Evolutionary conservation across 768 basidiomycete species (phyloP).

Genomic region (Tricholoma flavovirens): DNA sequence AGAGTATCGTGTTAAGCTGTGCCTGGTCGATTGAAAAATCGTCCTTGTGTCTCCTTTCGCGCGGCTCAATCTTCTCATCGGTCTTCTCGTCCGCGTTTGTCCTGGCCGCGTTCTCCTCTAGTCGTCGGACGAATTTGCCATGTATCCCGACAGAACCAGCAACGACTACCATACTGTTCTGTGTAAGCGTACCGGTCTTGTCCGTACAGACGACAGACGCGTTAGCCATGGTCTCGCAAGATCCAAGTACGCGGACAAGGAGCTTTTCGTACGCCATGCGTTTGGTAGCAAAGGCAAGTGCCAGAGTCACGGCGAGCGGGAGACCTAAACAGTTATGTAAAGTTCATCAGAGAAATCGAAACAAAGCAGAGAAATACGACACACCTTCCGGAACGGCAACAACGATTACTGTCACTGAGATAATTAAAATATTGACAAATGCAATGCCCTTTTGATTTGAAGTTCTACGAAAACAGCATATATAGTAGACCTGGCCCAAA

Average conservation of each 20-base stretch:
- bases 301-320: slow-evolving; percentile 93
- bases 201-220: slow-evolving; percentile 94
- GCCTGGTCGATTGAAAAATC: slow-evolving; percentile 88
- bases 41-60: slow-evolving; percentile 39
- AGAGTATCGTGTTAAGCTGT: slow-evolving; percentile 59
- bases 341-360: slow-evolving; percentile 2
- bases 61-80: slow-evolving; percentile 22
- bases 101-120: slow-evolving; percentile 65
- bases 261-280: slow-evolving; percentile 97
- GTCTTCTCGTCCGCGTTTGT: slow-evolving; percentile 50
- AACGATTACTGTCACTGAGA: slow-evolving; percentile 75
- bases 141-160: slow-evolving; percentile 93
- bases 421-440: slow-evolving; percentile 92
- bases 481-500: background rate
- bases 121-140: slow-evolving; percentile 83
- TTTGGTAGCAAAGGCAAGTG: slow-evolving; percentile 94
- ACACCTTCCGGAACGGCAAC: slow-evolving; percentile 45
- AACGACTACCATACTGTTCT: slow-evolving; percentile 94
- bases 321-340: slow-evolving; percentile 46
- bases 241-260: slow-evolving; percentile 90
- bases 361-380: background rate
- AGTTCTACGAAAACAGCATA: slow-evolving; percentile 34
- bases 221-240: slow-evolving; percentile 99
- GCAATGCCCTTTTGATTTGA: slow-evolving; percentile 80
- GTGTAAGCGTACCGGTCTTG: slow-evolving; percentile 95